Evolutionary conservation across 2,329 filamentous ascomycete species (phyloP), one percentile per base, ranked within the genome.

Genomic region (Talaromyces sp.): DNA sequence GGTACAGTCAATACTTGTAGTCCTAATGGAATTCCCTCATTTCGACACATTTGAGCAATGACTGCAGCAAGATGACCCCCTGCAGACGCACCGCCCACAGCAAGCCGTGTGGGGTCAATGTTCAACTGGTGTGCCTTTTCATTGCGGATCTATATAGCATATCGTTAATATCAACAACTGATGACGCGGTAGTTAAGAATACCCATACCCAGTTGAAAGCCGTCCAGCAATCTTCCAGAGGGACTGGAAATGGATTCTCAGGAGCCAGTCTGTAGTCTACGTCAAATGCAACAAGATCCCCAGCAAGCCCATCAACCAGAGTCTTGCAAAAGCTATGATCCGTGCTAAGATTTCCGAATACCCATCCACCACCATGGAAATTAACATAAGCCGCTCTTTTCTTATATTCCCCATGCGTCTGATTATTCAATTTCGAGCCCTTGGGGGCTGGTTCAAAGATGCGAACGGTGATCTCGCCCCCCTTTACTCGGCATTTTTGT

Each of bases 231-330:
- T 76, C 73, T 10, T 76, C 65, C 16, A 75, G 61, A 0, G 70
- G 65, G 30, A 70, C 67, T 0, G 74, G 73, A 54, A 69, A 75
- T 17, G 57, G 66, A 55, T 72, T 49, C 55, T 77, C 73, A 6
- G 73, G 74, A 2, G 73, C 70, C 33, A 76, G 63, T 27, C 73
- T 69, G 51, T 78, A 77, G 52, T 77, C 74, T 20, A 78, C 71
- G 55, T 77, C 75, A 56, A 78, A 75, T 1, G 64, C 73, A 14
- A 78, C 74, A 37, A 72, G 55, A 14, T 70, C 66, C n/a, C 72
- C 66, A 14, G 73, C 67, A 27, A 72, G 65, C 6, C 59, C 64
- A 53, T 74, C 60, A 20, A 74, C 70, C 11, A 78, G 50, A 17
- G 66, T 64, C 56, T 77, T 76, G 54, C 74, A 77, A 51, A 74